Conservation (phyloP, 2,329 filamentous ascomycete genomes). For the Aaosphaeria arxii region DNA sequence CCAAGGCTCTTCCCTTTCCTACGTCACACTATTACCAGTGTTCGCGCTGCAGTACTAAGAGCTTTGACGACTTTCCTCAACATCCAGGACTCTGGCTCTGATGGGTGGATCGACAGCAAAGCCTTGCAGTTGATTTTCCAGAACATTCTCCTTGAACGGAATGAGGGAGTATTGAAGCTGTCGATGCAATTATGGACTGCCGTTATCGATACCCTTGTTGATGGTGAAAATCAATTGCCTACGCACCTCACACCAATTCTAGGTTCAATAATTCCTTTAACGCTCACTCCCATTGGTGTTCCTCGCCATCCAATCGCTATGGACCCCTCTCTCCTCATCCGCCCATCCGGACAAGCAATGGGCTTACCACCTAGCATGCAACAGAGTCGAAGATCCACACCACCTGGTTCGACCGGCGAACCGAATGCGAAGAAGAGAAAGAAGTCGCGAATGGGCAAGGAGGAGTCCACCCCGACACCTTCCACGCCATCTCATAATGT, state of each 20-base stretch:
- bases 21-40: constrained; percentile 93
- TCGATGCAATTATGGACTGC: constrained; percentile 87
- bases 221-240: constrained; percentile 63
- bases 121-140: constrained; percentile 89
- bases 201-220: constrained; percentile 64
- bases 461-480: constrained; percentile 50
- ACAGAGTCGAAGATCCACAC: constrained; percentile 28
- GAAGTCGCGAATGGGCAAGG: constrained; percentile 75
- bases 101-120: constrained; percentile 89
- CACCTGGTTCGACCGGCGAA: constrained; percentile 36
- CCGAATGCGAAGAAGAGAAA: constrained; percentile 74
- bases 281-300: constrained; percentile 88
- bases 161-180: constrained; percentile 74
- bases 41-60: constrained; percentile 87
- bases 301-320: constrained; percentile 88
- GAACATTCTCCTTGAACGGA: constrained; percentile 90
- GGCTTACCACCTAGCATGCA: constrained; percentile 44
- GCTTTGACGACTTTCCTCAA: constrained; percentile 90
- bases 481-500: constrained; percentile 79
- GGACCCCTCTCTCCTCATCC: constrained; percentile 85
- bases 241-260: constrained; percentile 73
- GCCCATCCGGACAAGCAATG: constrained; percentile 86
- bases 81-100: constrained; percentile 73
- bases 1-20: constrained; percentile 94
- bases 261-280: constrained; percentile 76